Evolutionary conservation across 1,284 basidiomycete genomes (phyloP).

Genomic region (Pascua sp.): DNA sequence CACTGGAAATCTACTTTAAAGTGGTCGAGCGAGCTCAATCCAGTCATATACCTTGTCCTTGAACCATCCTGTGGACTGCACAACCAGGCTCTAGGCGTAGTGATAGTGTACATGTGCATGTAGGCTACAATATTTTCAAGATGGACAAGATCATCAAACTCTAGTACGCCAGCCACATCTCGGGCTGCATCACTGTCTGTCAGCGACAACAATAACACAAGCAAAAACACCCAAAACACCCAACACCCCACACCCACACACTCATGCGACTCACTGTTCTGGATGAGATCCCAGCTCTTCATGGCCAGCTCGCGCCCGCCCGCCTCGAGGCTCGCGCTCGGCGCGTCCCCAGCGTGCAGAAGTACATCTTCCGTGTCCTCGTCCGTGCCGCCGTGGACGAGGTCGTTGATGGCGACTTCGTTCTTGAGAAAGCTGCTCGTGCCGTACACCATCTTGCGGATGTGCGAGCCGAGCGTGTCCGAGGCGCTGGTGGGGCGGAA

Average conservation of each 20-base stretch:
- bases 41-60: background rate
- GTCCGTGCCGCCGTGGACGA: slow-evolving; percentile 17
- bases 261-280: background rate
- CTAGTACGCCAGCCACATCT: slow-evolving; percentile 39
- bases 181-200: slow-evolving; percentile 30
- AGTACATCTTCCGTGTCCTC: background rate
- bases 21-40: no score
- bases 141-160: background rate
- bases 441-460: slow-evolving; percentile 33
- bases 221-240: background rate
- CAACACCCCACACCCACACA: background rate
- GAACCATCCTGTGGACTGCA: background rate
- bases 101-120: background rate
- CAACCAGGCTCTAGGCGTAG: background rate
- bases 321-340: slow-evolving; percentile 6
- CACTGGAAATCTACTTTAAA: no score
- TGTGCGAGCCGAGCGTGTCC: slow-evolving; percentile 35
- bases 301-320: slow-evolving; percentile 26
- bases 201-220: background rate
- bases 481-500: slow-evolving; percentile 58
- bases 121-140: background rate
- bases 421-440: slow-evolving; percentile 24
- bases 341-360: slow-evolving; percentile 13
- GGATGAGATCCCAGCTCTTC: slow-evolving; percentile 28
- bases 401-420: slow-evolving; percentile 29